A percentile compares a stretch with the other conserved stretches of the same genome.
These are phyloP conservation scores for Chalaropsis ovoidea DNA, from an alignment of 2,329 filamentous ascomycete genomes.

Conservation along the genomic window DNA sequence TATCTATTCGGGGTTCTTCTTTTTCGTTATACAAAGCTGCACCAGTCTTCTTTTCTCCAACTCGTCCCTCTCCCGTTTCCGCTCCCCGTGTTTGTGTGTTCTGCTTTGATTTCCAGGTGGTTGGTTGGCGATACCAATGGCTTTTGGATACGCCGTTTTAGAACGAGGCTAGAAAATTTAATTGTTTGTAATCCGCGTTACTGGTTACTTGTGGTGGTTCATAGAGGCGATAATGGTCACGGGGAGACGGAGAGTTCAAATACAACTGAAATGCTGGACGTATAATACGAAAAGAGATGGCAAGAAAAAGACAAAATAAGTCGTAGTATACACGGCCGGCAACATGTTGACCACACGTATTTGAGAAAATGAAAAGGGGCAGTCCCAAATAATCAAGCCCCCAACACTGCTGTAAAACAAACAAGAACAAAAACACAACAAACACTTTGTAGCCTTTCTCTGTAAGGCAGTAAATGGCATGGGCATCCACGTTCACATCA, in stretches of 20 bases:
- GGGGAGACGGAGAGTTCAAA: neutral
- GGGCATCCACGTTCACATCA: neutral
- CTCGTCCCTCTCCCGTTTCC: neutral
- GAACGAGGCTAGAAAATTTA: constrained; percentile 5
- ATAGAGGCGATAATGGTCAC: too few species aligned
- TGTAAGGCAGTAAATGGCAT: constrained; percentile 9
- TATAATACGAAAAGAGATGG: neutral
- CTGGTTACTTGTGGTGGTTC: neutral
- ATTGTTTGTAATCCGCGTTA: neutral
- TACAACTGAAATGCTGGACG: neutral
- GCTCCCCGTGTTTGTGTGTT: neutral
- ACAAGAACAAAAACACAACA: neutral
- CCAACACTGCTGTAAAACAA: neutral
- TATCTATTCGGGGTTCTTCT: neutral
- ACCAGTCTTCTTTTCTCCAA: neutral
- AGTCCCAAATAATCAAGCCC: neutral
- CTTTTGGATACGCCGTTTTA: neutral
- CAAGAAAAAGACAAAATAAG: neutral
- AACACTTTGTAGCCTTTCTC: constrained; percentile 7
- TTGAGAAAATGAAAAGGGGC: neutral
- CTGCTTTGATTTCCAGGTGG: neutral
- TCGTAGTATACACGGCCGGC: neutral
- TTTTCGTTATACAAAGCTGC: constrained; percentile 6
- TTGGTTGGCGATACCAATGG: neutral
- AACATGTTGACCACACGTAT: neutral